Conservation (phyloP, 352 stramenopile genomes). For the Saprolegnia diclina region DNA sequence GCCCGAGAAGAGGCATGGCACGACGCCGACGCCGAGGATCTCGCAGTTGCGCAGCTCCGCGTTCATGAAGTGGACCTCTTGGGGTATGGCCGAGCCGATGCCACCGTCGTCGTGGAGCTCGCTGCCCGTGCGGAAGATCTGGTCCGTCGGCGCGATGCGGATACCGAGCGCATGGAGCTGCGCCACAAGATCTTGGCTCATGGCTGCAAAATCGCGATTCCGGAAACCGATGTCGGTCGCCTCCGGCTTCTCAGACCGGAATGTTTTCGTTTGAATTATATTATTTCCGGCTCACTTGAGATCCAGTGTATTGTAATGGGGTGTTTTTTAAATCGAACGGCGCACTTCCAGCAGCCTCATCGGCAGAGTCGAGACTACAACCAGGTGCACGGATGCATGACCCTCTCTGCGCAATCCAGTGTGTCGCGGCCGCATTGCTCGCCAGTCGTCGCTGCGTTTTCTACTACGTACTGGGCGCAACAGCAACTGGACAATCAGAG, state of each 20-base stretch:
- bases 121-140: conserved; percentile 72
- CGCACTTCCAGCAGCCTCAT: background rate
- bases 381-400: too few relatives aligned
- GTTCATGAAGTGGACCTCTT: conserved; percentile 85
- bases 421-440: too few relatives aligned
- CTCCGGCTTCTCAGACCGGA: background rate
- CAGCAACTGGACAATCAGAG: too few relatives aligned
- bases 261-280: background rate
- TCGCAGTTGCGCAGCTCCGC: conserved; percentile 68
- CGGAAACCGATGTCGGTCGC: too few relatives aligned
- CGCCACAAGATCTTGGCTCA: conserved; percentile 52
- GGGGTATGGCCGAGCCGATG: conserved; percentile 70
- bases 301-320: background rate
- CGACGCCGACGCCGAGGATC: conserved; percentile 66
- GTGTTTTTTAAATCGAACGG: background rate
- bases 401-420: too few relatives aligned
- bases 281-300: background rate
- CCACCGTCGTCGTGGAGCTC: conserved; percentile 61
- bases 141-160: conserved; percentile 51
- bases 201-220: background rate
- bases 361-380: too few relatives aligned
- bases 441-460: too few relatives aligned
- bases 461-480: too few relatives aligned
- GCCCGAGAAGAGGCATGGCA: conserved; percentile 74
- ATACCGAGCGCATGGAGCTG: conserved; percentile 78